These are phyloP conservation scores for Centrapalus pauciflorus DNA, from an alignment of 129 eudicot species.

Conservation along the genomic window DNA sequence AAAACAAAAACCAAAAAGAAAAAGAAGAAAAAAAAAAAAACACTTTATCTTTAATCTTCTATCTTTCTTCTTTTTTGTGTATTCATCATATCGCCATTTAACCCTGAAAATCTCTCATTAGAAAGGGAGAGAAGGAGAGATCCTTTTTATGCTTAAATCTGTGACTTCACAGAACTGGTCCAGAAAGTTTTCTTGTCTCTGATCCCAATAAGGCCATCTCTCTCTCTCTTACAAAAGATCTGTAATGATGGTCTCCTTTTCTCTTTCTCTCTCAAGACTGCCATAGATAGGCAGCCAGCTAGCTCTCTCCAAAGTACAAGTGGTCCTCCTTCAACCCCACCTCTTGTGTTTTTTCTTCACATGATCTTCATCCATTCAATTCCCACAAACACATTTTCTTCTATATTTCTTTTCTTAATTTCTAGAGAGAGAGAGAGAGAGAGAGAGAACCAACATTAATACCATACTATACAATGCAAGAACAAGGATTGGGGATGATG, in stretches of 20 bases:
- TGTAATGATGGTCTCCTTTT: constrained; percentile 28
- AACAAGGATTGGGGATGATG: constrained; percentile 64
- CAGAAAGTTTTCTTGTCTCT: constrained; percentile 63
- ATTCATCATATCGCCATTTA: constrained; percentile 6
- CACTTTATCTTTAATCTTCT: constrained; percentile 9
- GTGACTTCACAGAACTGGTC: constrained; percentile 34
- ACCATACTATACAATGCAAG: constrained; percentile 70
- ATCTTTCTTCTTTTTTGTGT: not conserved
- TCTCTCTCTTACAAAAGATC: constrained; percentile 30
- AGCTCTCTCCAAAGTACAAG: constrained; percentile 37
- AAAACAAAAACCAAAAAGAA: constrained; percentile 6
- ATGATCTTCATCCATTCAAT: constrained; percentile 24
- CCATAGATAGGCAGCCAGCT: constrained; percentile 28
- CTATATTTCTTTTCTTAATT: not conserved
- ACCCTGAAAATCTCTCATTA: constrained; percentile 24
- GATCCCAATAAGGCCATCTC: constrained; percentile 57
- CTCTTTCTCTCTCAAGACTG: not conserved
- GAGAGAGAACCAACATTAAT: not conserved
- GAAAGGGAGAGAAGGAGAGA: constrained; percentile 5
- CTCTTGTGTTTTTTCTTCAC: constrained; percentile 32
- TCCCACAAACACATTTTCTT: not conserved
- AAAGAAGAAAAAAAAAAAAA: not conserved
- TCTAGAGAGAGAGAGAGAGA: constrained; percentile 15
- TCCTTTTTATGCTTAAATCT: constrained; percentile 49
- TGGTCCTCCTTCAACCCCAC: constrained; percentile 56